Evolutionary conservation across 2,329 filamentous ascomycete species (phyloP).

Genomic region (Leptographium wingfieldii): DNA sequence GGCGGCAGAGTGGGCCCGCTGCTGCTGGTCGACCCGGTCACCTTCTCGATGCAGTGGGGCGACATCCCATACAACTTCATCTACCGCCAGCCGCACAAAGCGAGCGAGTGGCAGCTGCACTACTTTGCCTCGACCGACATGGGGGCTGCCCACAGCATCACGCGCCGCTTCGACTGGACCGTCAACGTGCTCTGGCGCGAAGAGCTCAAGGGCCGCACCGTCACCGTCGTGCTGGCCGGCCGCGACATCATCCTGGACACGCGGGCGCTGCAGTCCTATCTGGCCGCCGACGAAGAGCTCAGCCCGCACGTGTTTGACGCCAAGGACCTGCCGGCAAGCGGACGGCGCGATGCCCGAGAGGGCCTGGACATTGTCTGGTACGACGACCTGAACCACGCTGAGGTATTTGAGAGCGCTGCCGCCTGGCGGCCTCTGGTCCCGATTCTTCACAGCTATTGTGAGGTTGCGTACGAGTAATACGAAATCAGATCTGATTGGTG

Average conservation of each 20-base stretch:
- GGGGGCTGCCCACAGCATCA: conserved; percentile 1
- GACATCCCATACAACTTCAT: conserved; percentile 1
- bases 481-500: no score
- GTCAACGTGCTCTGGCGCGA: conserved; percentile 1
- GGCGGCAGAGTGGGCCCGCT: neutral
- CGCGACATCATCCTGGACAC: conserved; percentile 1
- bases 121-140: conserved; percentile 1
- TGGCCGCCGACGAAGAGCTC: neutral
- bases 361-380: neutral
- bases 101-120: conserved; percentile 4
- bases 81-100: neutral
- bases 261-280: neutral
- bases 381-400: neutral
- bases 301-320: neutral
- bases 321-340: neutral
- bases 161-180: conserved; percentile 1
- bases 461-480: neutral
- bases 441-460: neutral
- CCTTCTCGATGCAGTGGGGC: conserved; percentile 1
- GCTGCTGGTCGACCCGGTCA: neutral
- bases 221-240: neutral
- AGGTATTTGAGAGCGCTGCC: neutral
- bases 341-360: neutral
- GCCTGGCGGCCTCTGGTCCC: neutral
- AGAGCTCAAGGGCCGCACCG: neutral